Base-by-base conservation (phyloP, 148 eudicot genomes). In the Chenopodium quinoa region DNA sequence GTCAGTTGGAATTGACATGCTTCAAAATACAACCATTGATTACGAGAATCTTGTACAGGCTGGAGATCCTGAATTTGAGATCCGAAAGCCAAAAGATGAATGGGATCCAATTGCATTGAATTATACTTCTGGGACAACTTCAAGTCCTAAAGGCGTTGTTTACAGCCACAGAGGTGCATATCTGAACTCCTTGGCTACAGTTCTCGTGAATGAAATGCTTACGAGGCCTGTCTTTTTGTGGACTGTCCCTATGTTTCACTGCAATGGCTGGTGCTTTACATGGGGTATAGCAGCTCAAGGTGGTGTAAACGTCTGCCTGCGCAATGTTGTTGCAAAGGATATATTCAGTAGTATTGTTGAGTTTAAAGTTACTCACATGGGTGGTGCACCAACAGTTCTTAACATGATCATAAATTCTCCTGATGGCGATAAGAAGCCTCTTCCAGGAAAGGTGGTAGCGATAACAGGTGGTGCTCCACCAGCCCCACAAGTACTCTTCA, bases 111-210 rank as follows among this genome's bases (percentile, higher is more conserved):
- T 91, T 74, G 70, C 91, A 0, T 47, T 91, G 11, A 90, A 90
- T 69, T 91, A 91, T 71, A 91, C 94, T 32, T 91, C 94, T 4
- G 94, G 94, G 29, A 92, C 95, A 44, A 92, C 95, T 19, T 89
- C 92, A 19, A 85, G 85, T 54, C 95, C 95, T 9, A 92, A 92
- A 82, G 95, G 95, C 3, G 95, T 92, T 6, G 85, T 92, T 52
- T 92, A 86, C 54, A 92, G 89, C 79, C 95, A 92, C 40, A 85
- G 95, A 83, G 95, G 93, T 75, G 92, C 92, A 0, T 90, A 90
- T 78, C 85, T 89, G 60, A 90, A 89, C 50, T 85, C 95, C 16
- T 48, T 92, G 23, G 90, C 91, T 4, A 82, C 89, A n/a, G 81
- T 83, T 56, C 86, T 86, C 14, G 73, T 84, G 12, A 85, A 86